Evolutionary conservation across 768 basidiomycete genomes (phyloP).

Genomic region (Pisolithus tinctorius): DNA sequence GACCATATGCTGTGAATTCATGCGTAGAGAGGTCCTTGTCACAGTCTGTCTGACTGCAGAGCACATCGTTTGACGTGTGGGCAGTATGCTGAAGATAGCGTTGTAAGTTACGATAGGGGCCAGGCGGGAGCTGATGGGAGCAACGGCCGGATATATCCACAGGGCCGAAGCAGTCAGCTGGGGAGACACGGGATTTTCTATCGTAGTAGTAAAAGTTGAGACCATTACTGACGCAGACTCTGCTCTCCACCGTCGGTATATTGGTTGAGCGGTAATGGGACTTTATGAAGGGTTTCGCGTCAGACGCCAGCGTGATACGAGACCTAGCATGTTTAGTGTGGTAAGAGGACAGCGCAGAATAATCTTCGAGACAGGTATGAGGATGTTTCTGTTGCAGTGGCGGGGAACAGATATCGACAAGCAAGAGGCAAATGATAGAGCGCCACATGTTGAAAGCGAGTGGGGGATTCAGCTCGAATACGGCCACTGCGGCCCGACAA

Average conservation of each 20-base stretch:
- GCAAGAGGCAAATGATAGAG: constrained; percentile 30
- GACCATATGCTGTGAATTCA: constrained; percentile 34
- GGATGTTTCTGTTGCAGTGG: background rate
- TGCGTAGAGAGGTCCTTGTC: constrained; percentile 31
- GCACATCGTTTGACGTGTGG: constrained; percentile 5
- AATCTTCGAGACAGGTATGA: constrained; percentile 1
- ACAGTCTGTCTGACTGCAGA: constrained; percentile 34
- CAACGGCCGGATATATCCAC: background rate
- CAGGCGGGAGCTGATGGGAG: background rate
- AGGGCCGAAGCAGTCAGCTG: background rate
- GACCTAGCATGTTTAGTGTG: background rate
- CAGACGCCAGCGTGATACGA: constrained; percentile 5
- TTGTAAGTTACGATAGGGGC: background rate
- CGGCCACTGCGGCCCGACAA: constrained; percentile 14
- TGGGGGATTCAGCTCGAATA: constrained; percentile 38
- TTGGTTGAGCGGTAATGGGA: background rate
- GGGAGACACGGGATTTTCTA: background rate
- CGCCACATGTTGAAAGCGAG: constrained; percentile 38
- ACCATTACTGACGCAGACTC: constrained; percentile 9
- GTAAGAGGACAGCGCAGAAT: background rate
- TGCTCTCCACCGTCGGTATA: background rate
- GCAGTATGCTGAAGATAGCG: background rate
- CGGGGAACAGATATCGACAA: constrained; percentile 28
- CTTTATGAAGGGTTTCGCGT: background rate
- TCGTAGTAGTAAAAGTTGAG: background rate